Base-by-base conservation (phyloP, 2,329 filamentous ascomycete genomes). In the Orbilia blumenaviensis region DNA sequence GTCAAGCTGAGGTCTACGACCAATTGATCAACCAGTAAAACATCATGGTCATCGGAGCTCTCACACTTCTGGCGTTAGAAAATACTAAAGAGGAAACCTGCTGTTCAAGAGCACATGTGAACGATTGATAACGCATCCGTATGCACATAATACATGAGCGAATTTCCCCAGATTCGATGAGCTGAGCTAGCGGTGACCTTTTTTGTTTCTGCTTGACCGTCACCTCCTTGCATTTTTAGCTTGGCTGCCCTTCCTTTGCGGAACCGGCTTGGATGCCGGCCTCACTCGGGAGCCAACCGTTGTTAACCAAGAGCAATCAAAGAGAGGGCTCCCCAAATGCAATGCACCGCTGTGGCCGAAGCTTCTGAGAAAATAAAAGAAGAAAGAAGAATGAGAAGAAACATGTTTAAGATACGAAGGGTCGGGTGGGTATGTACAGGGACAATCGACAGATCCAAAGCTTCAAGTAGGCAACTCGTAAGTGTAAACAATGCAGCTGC, bases 181-280 rank as follows among this genome's bases (percentile, higher is more conserved):
- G 23, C 29, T 41, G n/a, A n/a, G 42, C 42, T 46, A 5, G 21
- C 5, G 7, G 29, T 42, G 32, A 25, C 12, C 16, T 60, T 9
- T n/a, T 34, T 38, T 8, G n/a, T 12, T 16, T 54, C 16, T n/a
- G 27, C 18, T 64, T 0, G 12, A 41, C 16, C 16, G 7, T 7
- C 34, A 25, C 38, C 66, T 71, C 66, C 66, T 71, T 71, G 66
- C 66, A 32, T 71, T 36, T n/a, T 34, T 6, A 42, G 29, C 18
- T 14, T 10, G 10, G 14, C 29, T 52, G 56, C 66, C 66, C 66
- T 63, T 71, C 54, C 66, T 62, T 71, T 62, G 56, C 66, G 66
- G 66, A 71, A 52, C 27, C 66, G 66, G 66, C 32, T 52, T 5
- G 54, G 9, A 21, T 71, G 32, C 66, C 66, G 66, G 25, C 44